Percentiles rank a stretch among this genome's conserved stretches.
phyloP scores from a whole-genome alignment of 441 rosid species.

The Populus trichocarpa region DNA sequence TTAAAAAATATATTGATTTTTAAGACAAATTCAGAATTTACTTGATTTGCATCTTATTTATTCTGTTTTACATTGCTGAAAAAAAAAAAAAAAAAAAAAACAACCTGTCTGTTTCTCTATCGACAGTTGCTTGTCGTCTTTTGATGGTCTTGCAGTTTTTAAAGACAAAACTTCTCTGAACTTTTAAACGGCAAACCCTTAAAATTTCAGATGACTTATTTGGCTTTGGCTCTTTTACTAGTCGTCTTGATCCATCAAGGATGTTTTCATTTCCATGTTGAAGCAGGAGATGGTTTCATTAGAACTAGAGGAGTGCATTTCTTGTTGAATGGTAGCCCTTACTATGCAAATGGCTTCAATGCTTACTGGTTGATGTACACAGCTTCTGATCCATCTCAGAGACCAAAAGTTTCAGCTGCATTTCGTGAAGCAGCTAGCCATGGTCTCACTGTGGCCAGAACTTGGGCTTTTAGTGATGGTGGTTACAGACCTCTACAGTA shows the following conservation, averaged over 20 bases:
- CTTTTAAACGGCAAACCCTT: not conserved
- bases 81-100: no score
- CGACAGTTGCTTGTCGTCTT: not conserved
- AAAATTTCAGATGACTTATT: constrained; percentile 34
- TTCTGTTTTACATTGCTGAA: not conserved
- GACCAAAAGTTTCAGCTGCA: constrained; percentile 57
- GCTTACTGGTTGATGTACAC: constrained; percentile 95
- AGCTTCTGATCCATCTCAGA: constrained; percentile 83
- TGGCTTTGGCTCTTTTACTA: constrained; percentile 24
- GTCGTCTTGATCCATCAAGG: constrained; percentile 27
- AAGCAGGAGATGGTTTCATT: constrained; percentile 56
- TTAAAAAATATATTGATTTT: no score
- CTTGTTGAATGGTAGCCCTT: constrained; percentile 65
- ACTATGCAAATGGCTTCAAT: constrained; percentile 88
- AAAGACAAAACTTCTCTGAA: constrained; percentile 14
- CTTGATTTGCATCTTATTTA: not conserved
- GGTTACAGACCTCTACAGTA: constrained; percentile 81
- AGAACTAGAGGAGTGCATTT: constrained; percentile 71
- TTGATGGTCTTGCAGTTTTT: not conserved
- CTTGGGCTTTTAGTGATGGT: constrained; percentile 98
- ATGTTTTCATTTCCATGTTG: constrained; percentile 26
- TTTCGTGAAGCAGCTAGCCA: constrained; percentile 66
- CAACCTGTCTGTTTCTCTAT: not conserved
- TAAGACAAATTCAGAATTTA: no score
- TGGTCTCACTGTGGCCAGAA: constrained; percentile 79